Percentiles rank a stretch among this genome's conserved stretches.
phyloP scores from a whole-genome alignment of 805 yeast genomes.

The Wickerhamomyces mucosus region DNA sequence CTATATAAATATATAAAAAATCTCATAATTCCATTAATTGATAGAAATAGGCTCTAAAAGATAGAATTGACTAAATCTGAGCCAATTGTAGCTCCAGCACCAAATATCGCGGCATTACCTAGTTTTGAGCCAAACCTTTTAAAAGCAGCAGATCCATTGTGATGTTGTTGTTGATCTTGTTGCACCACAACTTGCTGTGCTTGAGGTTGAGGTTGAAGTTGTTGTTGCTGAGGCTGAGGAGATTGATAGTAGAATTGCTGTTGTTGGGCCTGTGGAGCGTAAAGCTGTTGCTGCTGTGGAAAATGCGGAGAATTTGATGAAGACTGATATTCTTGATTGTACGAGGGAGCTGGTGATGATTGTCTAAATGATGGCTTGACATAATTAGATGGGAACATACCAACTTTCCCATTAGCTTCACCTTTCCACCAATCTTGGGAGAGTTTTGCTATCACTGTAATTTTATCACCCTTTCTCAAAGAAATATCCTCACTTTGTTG shows the following conservation, averaged over 20 bases:
- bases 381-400: slow-evolving; percentile 88
- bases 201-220: slow-evolving; percentile 42
- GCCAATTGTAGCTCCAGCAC: slow-evolving; percentile 95
- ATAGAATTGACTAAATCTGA: slow-evolving; percentile 70
- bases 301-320: slow-evolving; percentile 10
- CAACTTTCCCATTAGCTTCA: slow-evolving; percentile 43
- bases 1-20: no score
- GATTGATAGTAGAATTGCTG: slow-evolving; percentile 10
- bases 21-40: background rate
- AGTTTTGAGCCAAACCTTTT: slow-evolving; percentile 69
- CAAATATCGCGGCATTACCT: slow-evolving; percentile 90
- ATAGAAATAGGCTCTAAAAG: slow-evolving; percentile 28
- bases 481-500: slow-evolving; percentile 69
- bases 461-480: slow-evolving; percentile 55
- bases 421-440: slow-evolving; percentile 95
- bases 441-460: slow-evolving; percentile 61
- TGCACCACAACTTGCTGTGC: slow-evolving; percentile 24
- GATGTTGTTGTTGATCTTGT: slow-evolving; percentile 24
- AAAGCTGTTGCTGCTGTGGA: slow-evolving; percentile 3
- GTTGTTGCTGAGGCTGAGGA: slow-evolving; percentile 15
- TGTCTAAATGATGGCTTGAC: slow-evolving; percentile 32
- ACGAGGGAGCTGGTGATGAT: slow-evolving; percentile 3
- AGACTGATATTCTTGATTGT: slow-evolving; percentile 2
- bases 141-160: slow-evolving; percentile 26
- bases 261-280: slow-evolving; percentile 2